Base-by-base conservation (phyloP, 305 asterid species). In the Fraxinus albicans region DNA sequence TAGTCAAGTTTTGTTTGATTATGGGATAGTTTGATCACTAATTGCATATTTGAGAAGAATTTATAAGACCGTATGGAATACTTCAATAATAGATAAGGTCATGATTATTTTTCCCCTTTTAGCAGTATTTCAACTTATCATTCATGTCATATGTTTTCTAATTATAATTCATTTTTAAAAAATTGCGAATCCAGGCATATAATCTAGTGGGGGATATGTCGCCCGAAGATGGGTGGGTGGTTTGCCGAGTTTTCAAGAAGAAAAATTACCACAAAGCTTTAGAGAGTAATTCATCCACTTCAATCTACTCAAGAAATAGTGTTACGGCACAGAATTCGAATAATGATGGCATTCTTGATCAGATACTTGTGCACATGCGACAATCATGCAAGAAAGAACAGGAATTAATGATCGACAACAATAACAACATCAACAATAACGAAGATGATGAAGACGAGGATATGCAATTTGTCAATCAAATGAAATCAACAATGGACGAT, bases 181-280 rank as follows among this genome's bases (percentile, higher is more conserved):
- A 4, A 1, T 23, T 17, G 74, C 2, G 6, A 44, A 80, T 73
- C 58, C 83, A 92, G 97, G 94, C 12, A 10, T 80, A 88, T 0
- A 74, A 40, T 77, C 70, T 84, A 17, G 83, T 29, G 3, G 92
- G 88, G 9, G 95, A 90, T 6, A 40, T 86, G 2, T 88, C 89
- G 58, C 65, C 87, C 3, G 98, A 96, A 74, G 99, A 96, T 73
- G 98, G 97, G 0, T 96, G 99, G 98, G 98, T 96, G 27, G 97
- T 94, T 0, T 96, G 99, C 80, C 95, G 99, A 5, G 99, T 96
- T 12, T 96, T 96, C 94, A 96, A 92, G 96, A 96, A 96, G 94
- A 96, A 96, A 78, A 96, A 94, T 83, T 96, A 92, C 86, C 98
- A 93, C 85, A 96, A 93, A 80, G 87, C 98, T 2, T 29, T 92